Base-by-base conservation (phyloP, 495 filamentous ascomycete genomes). In the Friedmanniomyces endolithicus region DNA sequence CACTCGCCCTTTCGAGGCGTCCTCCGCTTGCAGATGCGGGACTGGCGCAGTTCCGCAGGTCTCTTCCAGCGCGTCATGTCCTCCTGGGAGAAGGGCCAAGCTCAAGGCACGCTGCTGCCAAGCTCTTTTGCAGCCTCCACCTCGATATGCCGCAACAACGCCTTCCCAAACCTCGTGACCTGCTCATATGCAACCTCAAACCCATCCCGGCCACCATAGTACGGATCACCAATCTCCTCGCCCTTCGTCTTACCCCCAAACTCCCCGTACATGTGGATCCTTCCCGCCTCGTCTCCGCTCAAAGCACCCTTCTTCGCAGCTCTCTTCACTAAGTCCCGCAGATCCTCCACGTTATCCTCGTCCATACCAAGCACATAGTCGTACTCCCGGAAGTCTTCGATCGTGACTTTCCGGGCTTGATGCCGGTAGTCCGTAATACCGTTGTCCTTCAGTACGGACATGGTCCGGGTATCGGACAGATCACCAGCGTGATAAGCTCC, bases 351-450 rank as follows among this genome's bases (percentile, higher is more conserved):
- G 65, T 96, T 97, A n/a, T 78, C 74, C 31, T 83, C 74, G 66
- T 97, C 92, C 92, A 98, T 98, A 39, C 87, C 90, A 49, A 98
- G 75, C 52, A 98, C 80, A 65, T 90, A 98, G 67, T 97, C 88
- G 63, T 95, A 97, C 6, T 77, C 75, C 22, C 77, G 66, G 62
- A 97, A 95, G 68, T 98, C 86, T 1, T 74, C 71, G 14, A 61
- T 44, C 41, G 71, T 73, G 63, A 95, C 78, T 68, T 85, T 85
- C 33, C 89, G 79, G 11, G 90, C 90, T 2, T 69, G 70, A 67
- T 98, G 92, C 3, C 72, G 68, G 66, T 94, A 95, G 59, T 83
- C 74, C 8, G 70, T 78, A 55, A 95, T 88, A 12, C 82, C 82
- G 62, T 55, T 45, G 16, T 73, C 71, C 58, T 75, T 74, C 23